Percentiles rank a stretch among this genome's conserved stretches.
Evolutionary conservation across 2,329 filamentous ascomycete species (phyloP).

Genomic region (Epichloe coenophiala): DNA sequence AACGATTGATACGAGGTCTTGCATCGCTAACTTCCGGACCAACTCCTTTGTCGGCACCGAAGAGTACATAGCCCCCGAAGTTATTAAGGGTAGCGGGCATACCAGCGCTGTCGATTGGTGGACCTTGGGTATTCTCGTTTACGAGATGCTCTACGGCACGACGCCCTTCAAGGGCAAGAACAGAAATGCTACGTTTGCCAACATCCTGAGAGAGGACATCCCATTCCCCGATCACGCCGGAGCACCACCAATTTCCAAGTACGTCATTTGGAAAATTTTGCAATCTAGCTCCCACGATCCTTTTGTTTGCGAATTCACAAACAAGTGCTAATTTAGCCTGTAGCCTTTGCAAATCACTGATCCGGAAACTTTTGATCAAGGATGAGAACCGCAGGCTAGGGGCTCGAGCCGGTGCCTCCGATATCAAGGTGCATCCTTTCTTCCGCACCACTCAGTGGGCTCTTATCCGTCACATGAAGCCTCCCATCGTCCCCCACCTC

Average conservation of each 20-base stretch:
- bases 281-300: neutral
- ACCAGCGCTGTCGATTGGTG: constrained; percentile 99
- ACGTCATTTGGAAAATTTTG: constrained; percentile 25
- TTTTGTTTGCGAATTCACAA: neutral
- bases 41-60: constrained; percentile 98
- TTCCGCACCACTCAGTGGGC: constrained; percentile 96
- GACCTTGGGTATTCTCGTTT: constrained; percentile 93
- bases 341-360: constrained; percentile 90
- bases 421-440: constrained; percentile 93
- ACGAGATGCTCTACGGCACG: constrained; percentile 97
- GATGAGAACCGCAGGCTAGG: constrained; percentile 89
- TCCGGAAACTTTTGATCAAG: constrained; percentile 94
- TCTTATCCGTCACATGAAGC: constrained; percentile 92
- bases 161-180: constrained; percentile 99
- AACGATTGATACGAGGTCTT: constrained; percentile 97
- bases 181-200: constrained; percentile 93
- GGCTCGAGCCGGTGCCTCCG: constrained; percentile 85
- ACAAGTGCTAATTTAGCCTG: neutral
- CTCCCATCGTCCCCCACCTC: constrained; percentile 92
- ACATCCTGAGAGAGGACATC: constrained; percentile 90
- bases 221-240: constrained; percentile 85
- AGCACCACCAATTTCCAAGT: constrained; percentile 82
- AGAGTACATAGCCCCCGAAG: constrained; percentile 93
- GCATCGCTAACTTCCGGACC: constrained; percentile 94
- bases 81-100: constrained; percentile 96